Evolutionary conservation across 805 yeast species (phyloP), one percentile per base, ranked within the genome.

Genomic region (Blastobotrys robertii): DNA sequence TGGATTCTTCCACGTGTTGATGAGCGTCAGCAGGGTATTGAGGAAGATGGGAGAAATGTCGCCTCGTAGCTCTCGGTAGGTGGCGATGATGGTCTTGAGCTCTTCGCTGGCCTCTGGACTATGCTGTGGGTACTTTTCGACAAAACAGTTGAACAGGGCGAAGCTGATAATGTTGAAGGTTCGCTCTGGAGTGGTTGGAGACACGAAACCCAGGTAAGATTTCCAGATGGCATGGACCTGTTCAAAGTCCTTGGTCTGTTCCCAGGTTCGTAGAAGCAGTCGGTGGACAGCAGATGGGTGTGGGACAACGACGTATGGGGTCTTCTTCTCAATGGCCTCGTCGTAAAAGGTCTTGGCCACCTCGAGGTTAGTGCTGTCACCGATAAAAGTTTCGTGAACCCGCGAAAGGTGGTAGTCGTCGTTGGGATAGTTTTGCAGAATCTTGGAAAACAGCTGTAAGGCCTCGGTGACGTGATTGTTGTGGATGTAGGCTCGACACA

Each of bases 21-120:
- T 72, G 55, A 78, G 79, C 34, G 84, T 74, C 45, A 84, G 68
- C 42, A 84, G 68, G 35, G 84, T 83, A 60, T 84, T 85, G 60
- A 85, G 73, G 55, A 85, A 83, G n/a, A 84, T 13, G n/a, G 43
- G 80, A 59, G 83, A 90, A 59, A 84, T 90, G 44, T 81, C 70
- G 15, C 73, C 67, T 54, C 76, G 76, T 47, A 77, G 66, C 38
- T 68, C 68, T 40, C 76, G 69, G 57, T 81, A 81, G 30, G 69
- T 65, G 12, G 69, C 59, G 45, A 83, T 76, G 41, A 82, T 58
- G 39, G 72, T 68, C 55, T 74, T 74, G 51, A 85, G 71, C 51
- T 73, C 69, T 41, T 56, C 57, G 52, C 79, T 73, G 3, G 86
- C 81, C 49, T 75, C 74, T 7, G 64, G 66, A 48, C 66, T 63